phyloP scores from a whole-genome alignment of 495 filamentous ascomycete species.

The Penicillium angulare region DNA sequence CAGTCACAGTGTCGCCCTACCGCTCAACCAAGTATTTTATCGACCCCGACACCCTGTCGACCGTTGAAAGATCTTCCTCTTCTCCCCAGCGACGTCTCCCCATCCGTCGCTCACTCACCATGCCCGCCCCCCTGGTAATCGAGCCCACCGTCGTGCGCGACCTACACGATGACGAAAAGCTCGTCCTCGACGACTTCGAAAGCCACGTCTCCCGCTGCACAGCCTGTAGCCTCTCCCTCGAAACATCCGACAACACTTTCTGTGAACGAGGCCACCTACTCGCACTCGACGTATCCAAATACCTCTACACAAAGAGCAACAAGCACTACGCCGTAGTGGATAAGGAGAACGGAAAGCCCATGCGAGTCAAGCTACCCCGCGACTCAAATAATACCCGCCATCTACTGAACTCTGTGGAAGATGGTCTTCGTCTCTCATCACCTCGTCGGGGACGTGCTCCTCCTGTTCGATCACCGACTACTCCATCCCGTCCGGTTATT shows the following conservation, averaged over 20 bases:
- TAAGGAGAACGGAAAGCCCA: slow-evolving; percentile 39
- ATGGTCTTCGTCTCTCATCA: slow-evolving; percentile 38
- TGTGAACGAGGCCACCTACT: slow-evolving; percentile 49
- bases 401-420: slow-evolving; percentile 48
- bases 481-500: slow-evolving; percentile 9
- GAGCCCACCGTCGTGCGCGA: slow-evolving; percentile 39
- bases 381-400: slow-evolving; percentile 36
- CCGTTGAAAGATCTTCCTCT: slow-evolving; percentile 21
- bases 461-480: slow-evolving; percentile 6
- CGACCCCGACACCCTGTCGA: slow-evolving; percentile 18
- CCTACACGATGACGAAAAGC: slow-evolving; percentile 41
- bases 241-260: slow-evolving; percentile 35
- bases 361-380: slow-evolving; percentile 49
- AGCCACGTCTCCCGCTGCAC: slow-evolving; percentile 33
- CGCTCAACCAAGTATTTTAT: slow-evolving; percentile 27
- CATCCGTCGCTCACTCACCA: slow-evolving; percentile 29
- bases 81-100: slow-evolving; percentile 18
- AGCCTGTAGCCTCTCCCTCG: slow-evolving; percentile 38
- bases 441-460: slow-evolving; percentile 17
- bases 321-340: slow-evolving; percentile 49
- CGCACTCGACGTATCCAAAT: slow-evolving; percentile 47
- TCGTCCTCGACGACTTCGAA: slow-evolving; percentile 21
- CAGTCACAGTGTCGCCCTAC: slow-evolving; percentile 38
- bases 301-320: slow-evolving; percentile 48
- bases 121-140: slow-evolving; percentile 29